Evolutionary conservation across 306 rosid species (phyloP).

Genomic region (Lathyrus oleraceus): DNA sequence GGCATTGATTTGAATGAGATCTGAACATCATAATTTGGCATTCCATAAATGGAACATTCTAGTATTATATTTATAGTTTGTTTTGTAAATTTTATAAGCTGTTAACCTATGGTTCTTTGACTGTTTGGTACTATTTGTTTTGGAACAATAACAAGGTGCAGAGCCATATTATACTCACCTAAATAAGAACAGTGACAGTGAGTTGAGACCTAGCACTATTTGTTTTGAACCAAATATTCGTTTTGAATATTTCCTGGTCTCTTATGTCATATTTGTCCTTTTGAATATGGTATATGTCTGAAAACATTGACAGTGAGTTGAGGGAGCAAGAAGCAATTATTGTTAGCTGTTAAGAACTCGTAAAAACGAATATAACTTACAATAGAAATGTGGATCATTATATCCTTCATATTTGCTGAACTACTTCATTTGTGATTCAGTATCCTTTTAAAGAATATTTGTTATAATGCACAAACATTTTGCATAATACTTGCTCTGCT

Average conservation of each 20-base stretch:
- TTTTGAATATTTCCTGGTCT: slow-evolving; percentile 6
- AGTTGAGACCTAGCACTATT: too few relatives aligned
- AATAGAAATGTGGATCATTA: slow-evolving; percentile 21
- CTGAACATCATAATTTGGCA: slow-evolving; percentile 8
- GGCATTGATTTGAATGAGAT: slow-evolving; percentile 29
- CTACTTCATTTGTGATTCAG: slow-evolving; percentile 24
- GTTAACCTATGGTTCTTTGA: slow-evolving; percentile 15
- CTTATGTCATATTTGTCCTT: slow-evolving; percentile 2
- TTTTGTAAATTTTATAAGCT: slow-evolving; percentile 25
- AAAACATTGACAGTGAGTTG: slow-evolving; percentile 13
- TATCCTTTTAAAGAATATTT: slow-evolving; percentile 25
- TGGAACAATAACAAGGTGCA: slow-evolving; percentile 19
- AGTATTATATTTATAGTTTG: neutral
- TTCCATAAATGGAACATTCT: slow-evolving; percentile 9
- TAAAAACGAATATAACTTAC: slow-evolving; percentile 15
- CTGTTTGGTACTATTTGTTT: slow-evolving; percentile 21
- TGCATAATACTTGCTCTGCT: slow-evolving; percentile 6
- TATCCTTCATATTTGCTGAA: slow-evolving; percentile 23
- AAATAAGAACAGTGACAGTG: neutral
- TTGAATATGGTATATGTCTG: slow-evolving; percentile 25
- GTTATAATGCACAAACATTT: slow-evolving; percentile 10
- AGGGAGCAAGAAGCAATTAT: slow-evolving; percentile 22
- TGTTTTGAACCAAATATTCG: too few relatives aligned
- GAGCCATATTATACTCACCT: slow-evolving; percentile 23
- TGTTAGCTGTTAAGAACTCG: slow-evolving; percentile 18